Evolutionary conservation across 805 yeast species (phyloP), one percentile per base, ranked within the genome.

Genomic region (Saccharomycopsis schoenii): DNA sequence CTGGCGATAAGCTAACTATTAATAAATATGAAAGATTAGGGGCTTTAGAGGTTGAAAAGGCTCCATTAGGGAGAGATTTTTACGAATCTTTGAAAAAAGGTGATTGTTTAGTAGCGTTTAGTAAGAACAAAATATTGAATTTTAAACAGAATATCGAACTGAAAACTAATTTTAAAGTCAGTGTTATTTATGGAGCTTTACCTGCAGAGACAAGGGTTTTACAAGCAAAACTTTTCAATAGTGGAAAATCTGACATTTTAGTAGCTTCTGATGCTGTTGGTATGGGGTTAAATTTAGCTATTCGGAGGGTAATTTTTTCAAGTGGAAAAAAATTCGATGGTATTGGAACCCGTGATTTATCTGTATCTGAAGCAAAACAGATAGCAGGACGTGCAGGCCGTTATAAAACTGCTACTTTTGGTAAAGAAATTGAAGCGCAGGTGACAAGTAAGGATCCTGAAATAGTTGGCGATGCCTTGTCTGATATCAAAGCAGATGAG

Each of bases 181-280:
- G 96, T 0, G 91, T 94, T 1, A 85, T 94, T 37, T 94, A 94
- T 69, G 99, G 99, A 24, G 92, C 96, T 0, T 76, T 94, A 54
- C 99, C 99, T 0, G 96, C 98, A 0, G 98, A 94, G 70, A 89
- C 93, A 0, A 80, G 99, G 66, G 83, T 90, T 2, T 83, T 83
- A 65, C 97, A 94, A 69, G 96, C 97, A 0, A 71, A 76, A 36
- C 76, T 81, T 56, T 94, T 94, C 72, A 94, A 94, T 69, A 74
- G 70, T n/a, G 93, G 96, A 1, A 80, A 80, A 41, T 86, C 83
- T 64, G 94, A 92, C 67, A 79, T 88, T n/a, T 76, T 94, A 43
- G 88, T 94, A 6, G 98, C 99, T 1, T 88, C 97, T 1, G 98
- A 94, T 74, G 99, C 99, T 0, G 84, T 94, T 64, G 99, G 99